Base-by-base conservation (phyloP, 2,329 filamentous ascomycete species). In the Tetracladium maxilliforme region DNA sequence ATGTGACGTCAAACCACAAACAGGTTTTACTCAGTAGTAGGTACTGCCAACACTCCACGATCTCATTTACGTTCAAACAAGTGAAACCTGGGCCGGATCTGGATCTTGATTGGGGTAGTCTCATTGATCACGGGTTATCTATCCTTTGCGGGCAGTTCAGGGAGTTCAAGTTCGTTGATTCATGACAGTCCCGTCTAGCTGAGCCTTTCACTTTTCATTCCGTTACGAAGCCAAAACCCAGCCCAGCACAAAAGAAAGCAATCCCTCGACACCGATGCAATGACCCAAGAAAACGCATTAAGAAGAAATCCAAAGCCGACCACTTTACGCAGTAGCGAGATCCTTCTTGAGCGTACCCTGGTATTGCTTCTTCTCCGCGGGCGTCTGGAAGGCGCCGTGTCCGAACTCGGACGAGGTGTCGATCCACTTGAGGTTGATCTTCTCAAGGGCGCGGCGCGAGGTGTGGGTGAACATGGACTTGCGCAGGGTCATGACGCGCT, bases 391-490 rank as follows among this genome's bases (percentile, higher is more conserved):
- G 51, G 84, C 87, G 75, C 90, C 90, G 70, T 98, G 90, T 63
- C 90, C 90, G 62, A 98, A 98, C 73, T 98, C 92, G 67, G 86
- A 94, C 36, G 86, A 94, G 48, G 90, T 98, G 54, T 98, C 90
- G 79, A 98, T 98, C 90, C 90, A 98, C 69, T 98, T 98, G 69
- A 98, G 81, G 54, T 87, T 82, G 58, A 95, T 81, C 82, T 98
- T 95, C 79, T 98, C 90, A 52, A 93, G 71, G 29, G 90, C 82
- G 59, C 78, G 84, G 56, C 90, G 73, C 53, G 80, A 93, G 47
- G 86, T 95, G 73, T 98, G 90, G 36, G 68, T 70, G 74, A 90
- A 95, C 73, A 98, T 90, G 44, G 87, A 92, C 73, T 95, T 98
- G 61, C 90, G 81, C 48, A 98, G 80, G 44, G 90, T 98, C 69